Percentiles rank a stretch among this genome's conserved stretches.
Evolutionary conservation across 2,329 filamentous ascomycete species (phyloP).

Genomic region (Amauroascus verrucosus): DNA sequence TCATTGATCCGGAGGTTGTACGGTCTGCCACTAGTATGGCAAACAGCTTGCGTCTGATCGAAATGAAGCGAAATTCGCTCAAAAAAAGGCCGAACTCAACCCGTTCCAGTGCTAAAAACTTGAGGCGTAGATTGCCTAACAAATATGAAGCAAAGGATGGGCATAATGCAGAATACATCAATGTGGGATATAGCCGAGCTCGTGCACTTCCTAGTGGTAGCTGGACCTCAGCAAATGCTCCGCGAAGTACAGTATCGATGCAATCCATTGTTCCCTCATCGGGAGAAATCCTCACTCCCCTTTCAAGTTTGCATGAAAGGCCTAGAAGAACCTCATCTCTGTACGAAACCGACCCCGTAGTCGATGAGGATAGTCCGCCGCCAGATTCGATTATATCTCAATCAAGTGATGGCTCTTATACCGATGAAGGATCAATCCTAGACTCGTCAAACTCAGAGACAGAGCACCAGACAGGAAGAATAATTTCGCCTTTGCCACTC

Average conservation of each 20-base stretch:
- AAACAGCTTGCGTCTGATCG: slow-evolving; percentile 16
- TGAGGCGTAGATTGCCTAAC: slow-evolving; percentile 4
- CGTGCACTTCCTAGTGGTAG: slow-evolving; percentile 1
- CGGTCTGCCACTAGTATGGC: slow-evolving; percentile 20
- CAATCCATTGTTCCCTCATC: slow-evolving; percentile 18
- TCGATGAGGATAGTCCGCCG: background rate
- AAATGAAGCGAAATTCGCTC: slow-evolving; percentile 6
- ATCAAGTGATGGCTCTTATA: slow-evolving; percentile 10
- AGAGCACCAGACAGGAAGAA: slow-evolving; percentile 9
- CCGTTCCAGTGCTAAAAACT: slow-evolving; percentile 2
- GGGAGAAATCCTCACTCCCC: slow-evolving; percentile 19
- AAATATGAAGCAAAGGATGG: background rate
- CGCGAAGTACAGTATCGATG: slow-evolving; percentile 19
- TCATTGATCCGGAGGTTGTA: slow-evolving; percentile 19
- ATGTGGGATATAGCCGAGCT: background rate
- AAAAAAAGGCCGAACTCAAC: background rate
- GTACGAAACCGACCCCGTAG: slow-evolving; percentile 8
- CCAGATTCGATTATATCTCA: background rate
- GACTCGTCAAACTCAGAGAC: slow-evolving; percentile 1
- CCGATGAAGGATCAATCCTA: slow-evolving; percentile 8
- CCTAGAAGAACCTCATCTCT: slow-evolving; percentile 12
- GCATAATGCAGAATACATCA: background rate
- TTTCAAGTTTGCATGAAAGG: slow-evolving; percentile 15
- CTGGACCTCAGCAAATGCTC: slow-evolving; percentile 34
- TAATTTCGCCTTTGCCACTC: slow-evolving; percentile 20